Conservation (phyloP, 2,329 filamentous ascomycete genomes). For the Aurifilum marmelostoma region DNA sequence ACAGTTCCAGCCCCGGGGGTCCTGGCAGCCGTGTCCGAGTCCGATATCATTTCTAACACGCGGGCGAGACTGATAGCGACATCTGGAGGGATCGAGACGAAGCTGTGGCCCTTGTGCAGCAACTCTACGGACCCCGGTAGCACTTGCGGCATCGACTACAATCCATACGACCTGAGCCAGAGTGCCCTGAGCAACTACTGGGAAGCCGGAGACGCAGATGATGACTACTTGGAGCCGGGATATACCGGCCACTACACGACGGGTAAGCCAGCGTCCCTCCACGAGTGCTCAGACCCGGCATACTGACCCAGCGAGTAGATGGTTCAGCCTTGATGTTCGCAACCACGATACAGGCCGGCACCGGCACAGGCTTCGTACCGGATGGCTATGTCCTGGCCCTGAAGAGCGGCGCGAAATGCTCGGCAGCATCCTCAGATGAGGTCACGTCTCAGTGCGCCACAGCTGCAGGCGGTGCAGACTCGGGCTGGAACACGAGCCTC, state of each 20-base stretch:
- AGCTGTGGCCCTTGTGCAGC: slow-evolving; percentile 21
- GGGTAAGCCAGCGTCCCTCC: not conserved
- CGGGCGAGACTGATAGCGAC: slow-evolving; percentile 6
- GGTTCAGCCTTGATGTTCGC: slow-evolving; percentile 19
- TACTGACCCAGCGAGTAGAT: slow-evolving; percentile 1
- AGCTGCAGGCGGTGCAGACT: not conserved
- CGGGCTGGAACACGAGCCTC: slow-evolving; percentile 13
- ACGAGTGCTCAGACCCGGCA: not conserved
- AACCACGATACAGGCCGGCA: slow-evolving; percentile 12
- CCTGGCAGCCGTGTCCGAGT: not conserved
- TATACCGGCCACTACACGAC: not conserved
- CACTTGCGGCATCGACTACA: slow-evolving; percentile 17
- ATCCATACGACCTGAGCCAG: slow-evolving; percentile 16
- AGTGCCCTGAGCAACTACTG: slow-evolving; percentile 20
- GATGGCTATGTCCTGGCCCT: slow-evolving; percentile 17
- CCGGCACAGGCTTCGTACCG: not conserved
- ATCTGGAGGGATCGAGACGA: slow-evolving; percentile 12
- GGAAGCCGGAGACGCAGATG: not conserved
- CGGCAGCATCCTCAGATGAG: not conserved
- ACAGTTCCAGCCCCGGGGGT: not conserved
- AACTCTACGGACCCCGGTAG: not conserved
- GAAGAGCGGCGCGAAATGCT: slow-evolving; percentile 16
- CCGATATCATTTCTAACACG: not conserved
- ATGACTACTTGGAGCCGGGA: no score
- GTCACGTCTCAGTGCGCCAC: slow-evolving; percentile 5